Evolutionary conservation across 2,329 filamentous ascomycete genomes (phyloP).

Genomic region (Cordyceps farinosa): DNA sequence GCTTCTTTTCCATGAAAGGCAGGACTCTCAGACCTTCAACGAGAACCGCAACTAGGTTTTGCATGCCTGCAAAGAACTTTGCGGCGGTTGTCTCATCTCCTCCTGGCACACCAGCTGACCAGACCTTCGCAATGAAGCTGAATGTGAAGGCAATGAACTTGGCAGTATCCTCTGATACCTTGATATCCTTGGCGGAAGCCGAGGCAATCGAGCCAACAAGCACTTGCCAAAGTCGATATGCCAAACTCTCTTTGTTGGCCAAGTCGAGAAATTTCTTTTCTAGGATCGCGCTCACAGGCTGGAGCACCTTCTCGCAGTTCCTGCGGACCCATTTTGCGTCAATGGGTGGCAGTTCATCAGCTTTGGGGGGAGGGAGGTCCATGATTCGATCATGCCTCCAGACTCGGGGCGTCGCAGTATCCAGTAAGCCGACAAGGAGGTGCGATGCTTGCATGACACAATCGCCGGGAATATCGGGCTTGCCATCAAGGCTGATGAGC

Average conservation of each 20-base stretch:
- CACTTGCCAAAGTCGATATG: slow-evolving; percentile 55
- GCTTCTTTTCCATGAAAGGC: slow-evolving; percentile 60
- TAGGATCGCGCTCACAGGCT: slow-evolving; percentile 56
- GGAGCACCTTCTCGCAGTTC: slow-evolving; percentile 63
- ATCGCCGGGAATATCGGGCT: slow-evolving; percentile 42
- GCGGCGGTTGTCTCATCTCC: slow-evolving; percentile 43
- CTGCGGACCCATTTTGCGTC: slow-evolving; percentile 85
- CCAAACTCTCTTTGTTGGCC: slow-evolving; percentile 53
- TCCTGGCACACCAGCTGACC: slow-evolving; percentile 43
- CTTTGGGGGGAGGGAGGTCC: slow-evolving; percentile 53
- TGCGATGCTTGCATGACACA: slow-evolving; percentile 57
- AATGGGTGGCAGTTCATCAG: slow-evolving; percentile 76
- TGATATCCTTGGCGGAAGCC: slow-evolving; percentile 81
- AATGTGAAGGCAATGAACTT: slow-evolving; percentile 72
- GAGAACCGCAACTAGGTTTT: slow-evolving; percentile 47
- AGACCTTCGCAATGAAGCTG: slow-evolving; percentile 65
- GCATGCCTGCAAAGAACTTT: slow-evolving; percentile 53
- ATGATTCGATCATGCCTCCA: slow-evolving; percentile 75
- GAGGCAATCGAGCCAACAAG: slow-evolving; percentile 61
- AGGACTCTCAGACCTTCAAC: slow-evolving; percentile 52
- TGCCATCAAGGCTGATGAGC: slow-evolving; percentile 43
- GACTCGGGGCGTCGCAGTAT: slow-evolving; percentile 52
- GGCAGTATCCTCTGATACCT: slow-evolving; percentile 78
- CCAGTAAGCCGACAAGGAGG: slow-evolving; percentile 69
- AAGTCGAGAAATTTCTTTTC: slow-evolving; percentile 60